These are phyloP conservation scores for Onygenales sp. DNA, from an alignment of 2,329 filamentous ascomycete species.

Conservation along the genomic window DNA sequence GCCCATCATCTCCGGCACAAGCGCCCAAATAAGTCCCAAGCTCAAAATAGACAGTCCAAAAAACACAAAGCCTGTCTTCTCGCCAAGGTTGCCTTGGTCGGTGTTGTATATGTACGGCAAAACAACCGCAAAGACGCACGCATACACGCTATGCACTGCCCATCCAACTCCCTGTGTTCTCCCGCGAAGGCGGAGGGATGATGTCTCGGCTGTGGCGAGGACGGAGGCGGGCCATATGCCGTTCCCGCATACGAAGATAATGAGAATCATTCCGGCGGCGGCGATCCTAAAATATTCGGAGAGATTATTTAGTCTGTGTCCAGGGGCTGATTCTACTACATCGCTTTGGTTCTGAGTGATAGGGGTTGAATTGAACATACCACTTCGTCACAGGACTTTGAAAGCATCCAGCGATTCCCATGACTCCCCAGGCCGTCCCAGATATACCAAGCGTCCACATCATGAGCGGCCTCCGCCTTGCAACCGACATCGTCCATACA, in stretches of 20 bases:
- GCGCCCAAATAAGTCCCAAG: conserved; percentile 30
- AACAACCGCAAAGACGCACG: conserved; percentile 36
- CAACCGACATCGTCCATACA: conserved; percentile 35
- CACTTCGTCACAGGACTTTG: conserved; percentile 29
- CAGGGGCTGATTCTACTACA: neutral
- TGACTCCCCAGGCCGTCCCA: conserved; percentile 33
- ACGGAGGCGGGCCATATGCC: conserved; percentile 29
- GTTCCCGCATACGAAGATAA: conserved; percentile 31
- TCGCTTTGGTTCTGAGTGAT: neutral
- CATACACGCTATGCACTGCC: conserved; percentile 30
- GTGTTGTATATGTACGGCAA: conserved; percentile 45
- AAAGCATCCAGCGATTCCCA: conserved; percentile 42
- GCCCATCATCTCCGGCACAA: conserved; percentile 47
- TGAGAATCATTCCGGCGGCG: conserved; percentile 34
- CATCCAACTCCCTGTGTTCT: conserved; percentile 33
- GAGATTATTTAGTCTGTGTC: too few species aligned
- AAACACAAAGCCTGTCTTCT: conserved; percentile 35
- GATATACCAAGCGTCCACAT: conserved; percentile 24
- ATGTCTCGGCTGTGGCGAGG: conserved; percentile 26
- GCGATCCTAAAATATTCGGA: conserved; percentile 2
- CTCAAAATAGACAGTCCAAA: conserved; percentile 24
- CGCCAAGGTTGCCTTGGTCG: conserved; percentile 32
- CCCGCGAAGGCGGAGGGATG: conserved; percentile 27
- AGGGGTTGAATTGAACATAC: conserved; percentile 18
- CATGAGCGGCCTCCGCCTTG: conserved; percentile 33